Evolutionary conservation across 371 early-diverging fungal species (phyloP), one percentile per base, ranked within the genome.

Genomic region (Mucor piriformis): DNA sequence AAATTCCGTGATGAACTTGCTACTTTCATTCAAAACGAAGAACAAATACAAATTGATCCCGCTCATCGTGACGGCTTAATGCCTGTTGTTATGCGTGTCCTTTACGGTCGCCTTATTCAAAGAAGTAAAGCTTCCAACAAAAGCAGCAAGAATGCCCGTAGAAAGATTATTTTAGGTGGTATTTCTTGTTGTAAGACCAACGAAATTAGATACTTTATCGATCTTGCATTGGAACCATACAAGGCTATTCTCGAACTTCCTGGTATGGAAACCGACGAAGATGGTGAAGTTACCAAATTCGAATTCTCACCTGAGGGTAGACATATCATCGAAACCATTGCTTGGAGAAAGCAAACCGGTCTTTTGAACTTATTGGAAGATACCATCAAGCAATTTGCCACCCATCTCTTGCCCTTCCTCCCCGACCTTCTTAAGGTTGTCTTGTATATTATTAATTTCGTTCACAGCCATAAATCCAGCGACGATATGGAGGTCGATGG

Each of bases 1-100:
- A 89, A 86, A 59, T 95, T 95, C 85, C 89, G 97, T 23, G 96
- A 97, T 59, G 88, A 88, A 58, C 76, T 98, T 21, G 72, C 91
- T 15, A 86, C 87, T 1, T 84, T 95, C 32, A 78, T 89, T 44
- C 70, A 93, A 27, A 81, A 80, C 6, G 64, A 82, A 23, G 82
- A 87, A 29, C 77, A 76, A 27, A 74, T 72, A 6, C 72, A 79
- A 18, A 84, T 93, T 51, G 87, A 88, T 54, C 66, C 76, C 3
- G 69, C 80, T 12, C 88, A 93, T 63, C 91, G 92, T 24, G 70
- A 72, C 6, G 81, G 80, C 27, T 57, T 92, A 21, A 83, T 93
- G 82, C 87, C 87, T 13, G 77, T 94, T 27, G 63, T 96, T 2
- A 77, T 90, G 61, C 89, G 96, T 21, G 67, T 98, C 24, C 81